Conservation (phyloP, 2,329 filamentous ascomycete genomes). For the Penicillium sp. region DNA sequence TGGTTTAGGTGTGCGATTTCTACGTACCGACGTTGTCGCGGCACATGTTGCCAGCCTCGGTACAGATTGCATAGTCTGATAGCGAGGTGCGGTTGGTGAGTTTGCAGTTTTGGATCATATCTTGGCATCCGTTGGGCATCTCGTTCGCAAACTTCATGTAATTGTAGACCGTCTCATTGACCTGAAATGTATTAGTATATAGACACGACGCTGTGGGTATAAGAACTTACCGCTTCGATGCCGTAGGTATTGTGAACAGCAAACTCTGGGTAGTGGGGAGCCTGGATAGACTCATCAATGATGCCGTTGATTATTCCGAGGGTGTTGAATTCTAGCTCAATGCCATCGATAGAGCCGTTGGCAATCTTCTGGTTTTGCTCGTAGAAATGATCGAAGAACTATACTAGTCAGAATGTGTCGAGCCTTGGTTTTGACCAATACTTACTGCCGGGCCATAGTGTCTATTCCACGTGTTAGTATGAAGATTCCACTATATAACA, state of each 20-base stretch:
- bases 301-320: conserved; percentile 62
- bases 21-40: conserved; percentile 56
- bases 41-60: conserved; percentile 60
- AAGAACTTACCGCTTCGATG: conserved; percentile 44
- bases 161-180: conserved; percentile 64
- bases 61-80: conserved; percentile 55
- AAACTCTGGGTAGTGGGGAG: conserved; percentile 56
- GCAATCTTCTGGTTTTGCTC: conserved; percentile 60
- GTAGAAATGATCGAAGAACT: conserved; percentile 63
- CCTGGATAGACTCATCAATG: conserved; percentile 59
- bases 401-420: conserved; percentile 1
- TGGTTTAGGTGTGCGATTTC: neutral
- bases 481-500: neutral
- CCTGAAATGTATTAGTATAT: conserved; percentile 19
- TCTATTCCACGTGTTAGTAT: conserved; percentile 33
- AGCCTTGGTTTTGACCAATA: neutral
- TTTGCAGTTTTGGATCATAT: conserved; percentile 70
- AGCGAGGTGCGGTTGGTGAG: conserved; percentile 63
- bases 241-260: conserved; percentile 61
- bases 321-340: conserved; percentile 58
- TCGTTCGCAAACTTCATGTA: conserved; percentile 61
- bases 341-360: conserved; percentile 54
- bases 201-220: neutral
- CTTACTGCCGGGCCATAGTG: conserved; percentile 55
- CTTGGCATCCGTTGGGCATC: conserved; percentile 64